Conservation (phyloP, 352 stramenopile genomes). For the Aphanomyces invadans region DNA sequence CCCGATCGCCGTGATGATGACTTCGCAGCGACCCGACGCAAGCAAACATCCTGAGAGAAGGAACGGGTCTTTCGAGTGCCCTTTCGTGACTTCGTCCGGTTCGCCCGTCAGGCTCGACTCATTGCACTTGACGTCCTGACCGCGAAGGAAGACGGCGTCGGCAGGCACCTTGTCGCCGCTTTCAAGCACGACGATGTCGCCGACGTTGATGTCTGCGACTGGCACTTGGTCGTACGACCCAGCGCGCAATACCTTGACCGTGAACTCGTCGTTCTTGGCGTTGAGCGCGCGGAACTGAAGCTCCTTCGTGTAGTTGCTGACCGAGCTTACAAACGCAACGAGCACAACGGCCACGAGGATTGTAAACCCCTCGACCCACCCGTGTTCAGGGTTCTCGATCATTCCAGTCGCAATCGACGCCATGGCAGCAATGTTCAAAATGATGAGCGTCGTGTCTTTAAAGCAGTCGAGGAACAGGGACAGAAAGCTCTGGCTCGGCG, state of each 20-base stretch:
- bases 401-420: slow-evolving; percentile 78
- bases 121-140: slow-evolving; percentile 91
- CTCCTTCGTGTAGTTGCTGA: slow-evolving; percentile 96
- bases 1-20: slow-evolving; percentile 79
- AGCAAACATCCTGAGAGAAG: slow-evolving; percentile 82
- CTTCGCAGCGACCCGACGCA: slow-evolving; percentile 59
- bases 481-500: slow-evolving; percentile 73
- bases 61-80: slow-evolving; percentile 57
- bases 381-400: slow-evolving; percentile 63
- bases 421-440: slow-evolving; percentile 79
- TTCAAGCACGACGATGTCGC: slow-evolving; percentile 88
- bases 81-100: slow-evolving; percentile 89
- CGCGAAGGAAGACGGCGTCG: slow-evolving; percentile 89
- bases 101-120: slow-evolving; percentile 95
- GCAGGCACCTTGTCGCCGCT: slow-evolving; percentile 92
- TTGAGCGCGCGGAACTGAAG: slow-evolving; percentile 84
- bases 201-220: slow-evolving; percentile 68
- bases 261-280: slow-evolving; percentile 83
- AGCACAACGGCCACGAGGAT: slow-evolving; percentile 92
- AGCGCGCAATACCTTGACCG: slow-evolving; percentile 69
- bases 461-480: slow-evolving; percentile 81
- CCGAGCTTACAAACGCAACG: slow-evolving; percentile 90
- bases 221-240: slow-evolving; percentile 57
- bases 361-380: slow-evolving; percentile 93
- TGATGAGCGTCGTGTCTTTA: slow-evolving; percentile 86